These are phyloP conservation scores for Sanguinoderma infundibulare DNA, from an alignment of 1,284 basidiomycete genomes.

Conservation along the genomic window DNA sequence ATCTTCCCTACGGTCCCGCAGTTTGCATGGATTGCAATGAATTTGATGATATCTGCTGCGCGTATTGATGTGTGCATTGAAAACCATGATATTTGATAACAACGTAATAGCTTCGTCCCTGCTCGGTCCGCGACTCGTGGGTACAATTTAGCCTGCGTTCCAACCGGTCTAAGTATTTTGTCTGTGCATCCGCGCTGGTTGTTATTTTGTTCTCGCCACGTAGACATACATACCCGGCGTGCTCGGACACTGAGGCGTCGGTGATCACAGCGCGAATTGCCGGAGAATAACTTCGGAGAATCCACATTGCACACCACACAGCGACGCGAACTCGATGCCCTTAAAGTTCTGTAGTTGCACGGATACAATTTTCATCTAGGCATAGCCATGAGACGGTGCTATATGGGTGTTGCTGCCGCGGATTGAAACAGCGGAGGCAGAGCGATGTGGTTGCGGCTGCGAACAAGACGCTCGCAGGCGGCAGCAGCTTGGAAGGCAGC, in stretches of 20 bases:
- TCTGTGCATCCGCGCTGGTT: neutral
- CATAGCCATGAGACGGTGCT: neutral
- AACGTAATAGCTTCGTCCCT: no score
- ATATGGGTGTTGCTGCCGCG: no score
- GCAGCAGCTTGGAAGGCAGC: slow-evolving; percentile 5
- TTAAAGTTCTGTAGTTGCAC: neutral
- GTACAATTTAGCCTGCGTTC: no score
- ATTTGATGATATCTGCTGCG: neutral
- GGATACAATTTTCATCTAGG: no score
- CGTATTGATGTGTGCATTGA: no score
- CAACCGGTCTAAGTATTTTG: no score
- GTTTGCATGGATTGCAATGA: no score
- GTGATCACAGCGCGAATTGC: neutral
- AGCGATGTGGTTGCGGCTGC: neutral
- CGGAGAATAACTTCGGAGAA: no score
- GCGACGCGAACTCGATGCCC: no score
- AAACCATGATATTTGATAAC: neutral
- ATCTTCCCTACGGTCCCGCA: no score
- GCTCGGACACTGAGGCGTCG: neutral
- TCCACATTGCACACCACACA: no score
- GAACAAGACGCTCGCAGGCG: neutral
- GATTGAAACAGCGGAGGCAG: neutral
- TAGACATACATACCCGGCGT: neutral
- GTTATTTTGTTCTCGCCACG: neutral
- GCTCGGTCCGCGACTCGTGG: no score